These are phyloP conservation scores for Solanum bulbocastanum DNA, from an alignment of 257 asterid genomes.

Conservation along the genomic window DNA sequence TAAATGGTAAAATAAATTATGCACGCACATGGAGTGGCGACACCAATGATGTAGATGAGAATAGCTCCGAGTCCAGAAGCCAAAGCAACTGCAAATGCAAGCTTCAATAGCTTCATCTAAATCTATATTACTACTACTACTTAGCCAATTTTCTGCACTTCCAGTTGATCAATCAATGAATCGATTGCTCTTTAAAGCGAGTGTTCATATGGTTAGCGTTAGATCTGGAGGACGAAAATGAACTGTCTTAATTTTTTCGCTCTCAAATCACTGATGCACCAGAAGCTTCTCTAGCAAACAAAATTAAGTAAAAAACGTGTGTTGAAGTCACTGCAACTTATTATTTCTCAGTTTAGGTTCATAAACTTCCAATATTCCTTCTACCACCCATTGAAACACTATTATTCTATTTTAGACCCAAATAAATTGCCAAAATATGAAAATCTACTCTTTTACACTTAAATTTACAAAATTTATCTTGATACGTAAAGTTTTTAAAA, in stretches of 20 bases:
- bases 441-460: not conserved
- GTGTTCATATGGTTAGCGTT: not conserved
- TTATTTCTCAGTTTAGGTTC: not conserved
- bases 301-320: not conserved
- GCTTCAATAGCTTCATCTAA: constrained; percentile 61
- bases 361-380: not conserved
- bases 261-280: not conserved
- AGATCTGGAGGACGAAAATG: not conserved
- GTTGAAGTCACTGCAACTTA: not conserved
- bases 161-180: not conserved
- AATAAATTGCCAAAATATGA: not conserved
- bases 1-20: not conserved
- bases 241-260: not conserved
- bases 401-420: not conserved
- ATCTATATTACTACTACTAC: not conserved
- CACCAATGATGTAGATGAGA: constrained; percentile 53
- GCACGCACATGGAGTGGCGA: constrained; percentile 32
- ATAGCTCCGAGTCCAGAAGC: constrained; percentile 67
- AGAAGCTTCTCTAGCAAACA: not conserved
- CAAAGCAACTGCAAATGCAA: constrained; percentile 48
- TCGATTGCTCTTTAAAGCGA: not conserved
- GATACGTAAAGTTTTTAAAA: not conserved
- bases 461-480: not conserved
- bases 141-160: not conserved
- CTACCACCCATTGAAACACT: not conserved